Conservation (phyloP, 192 early-diverging fungal genomes). For the Diversispora epigaea region DNA sequence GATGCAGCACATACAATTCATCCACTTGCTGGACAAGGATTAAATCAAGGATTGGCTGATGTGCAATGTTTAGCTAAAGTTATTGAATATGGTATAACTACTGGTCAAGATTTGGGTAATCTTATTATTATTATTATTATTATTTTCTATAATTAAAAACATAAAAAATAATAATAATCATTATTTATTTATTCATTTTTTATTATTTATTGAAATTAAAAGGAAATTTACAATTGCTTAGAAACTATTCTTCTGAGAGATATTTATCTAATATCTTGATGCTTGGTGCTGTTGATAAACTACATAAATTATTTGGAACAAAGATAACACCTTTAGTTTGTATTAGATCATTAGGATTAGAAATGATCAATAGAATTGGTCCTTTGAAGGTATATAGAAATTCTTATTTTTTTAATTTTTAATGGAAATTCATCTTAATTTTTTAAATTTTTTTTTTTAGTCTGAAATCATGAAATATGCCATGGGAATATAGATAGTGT, state of each 20-base stretch:
- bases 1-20: slow-evolving; percentile 97
- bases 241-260: slow-evolving; percentile 78
- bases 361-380: slow-evolving; percentile 64
- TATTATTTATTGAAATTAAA: background rate
- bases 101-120: slow-evolving; percentile 82
- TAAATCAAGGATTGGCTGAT: slow-evolving; percentile 92
- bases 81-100: slow-evolving; percentile 60
- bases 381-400: slow-evolving; percentile 54
- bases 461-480: slow-evolving; percentile 33
- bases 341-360: slow-evolving; percentile 71
- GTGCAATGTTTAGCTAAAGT: slow-evolving; percentile 66
- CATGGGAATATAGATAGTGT: slow-evolving; percentile 20
- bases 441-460: slow-evolving; percentile 1
- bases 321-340: slow-evolving; percentile 60
- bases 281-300: slow-evolving; percentile 78
- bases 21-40: slow-evolving; percentile 94
- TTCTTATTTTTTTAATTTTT: background rate
- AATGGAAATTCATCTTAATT: background rate
- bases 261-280: slow-evolving; percentile 81
- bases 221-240: slow-evolving; percentile 70
- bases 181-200: background rate
- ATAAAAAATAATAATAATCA: background rate
- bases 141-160: background rate
- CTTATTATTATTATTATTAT: background rate
- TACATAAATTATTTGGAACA: slow-evolving; percentile 76